Evolutionary conservation across 371 early-diverging fungal genomes (phyloP), one percentile per base, ranked within the genome.

Genomic region (Dichotomocladium elegans): DNA sequence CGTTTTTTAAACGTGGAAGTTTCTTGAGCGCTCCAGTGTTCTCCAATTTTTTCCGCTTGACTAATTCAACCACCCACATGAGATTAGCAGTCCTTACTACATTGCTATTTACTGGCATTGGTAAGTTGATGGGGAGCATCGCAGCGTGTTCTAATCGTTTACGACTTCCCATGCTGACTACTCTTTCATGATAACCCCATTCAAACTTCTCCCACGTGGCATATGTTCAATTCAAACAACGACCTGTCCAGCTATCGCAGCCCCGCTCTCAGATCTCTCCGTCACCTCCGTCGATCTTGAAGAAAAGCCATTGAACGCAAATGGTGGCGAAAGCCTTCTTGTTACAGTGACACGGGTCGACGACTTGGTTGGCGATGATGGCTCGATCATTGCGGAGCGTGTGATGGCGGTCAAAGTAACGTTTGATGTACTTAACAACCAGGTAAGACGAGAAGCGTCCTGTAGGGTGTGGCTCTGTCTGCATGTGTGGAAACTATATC

Each of bases 261-360:
- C 63, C 25, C 78, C 78, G 41, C 47, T 77, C 19, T 57, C 68
- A 51, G 78, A 77, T 45, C 31, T 74, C 21, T 77, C 78, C 8
- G 62, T 64, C 19, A 77, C 78, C 7, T 74, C 78, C 1, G 57
- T 77, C 29, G 78, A 74, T 3, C 50, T 77, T 21, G 48, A 58
- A 25, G 70, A 69, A 49, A 50, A 55, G 15, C 48, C 66, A 12
- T 51, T 58, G 17, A 63, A 67, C 27, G 42, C 33, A 19, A 40
- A 64, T 15, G 70, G 72, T 30, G 67, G 67, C 43, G 72, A 74
- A 25, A 65, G 68, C 44, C 61, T 77, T 33, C 72, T 67, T 54
- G 85, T 86, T 24, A 82, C 82, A 21, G 84, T 84, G 21, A 74
- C 79, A 48, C 81, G 90, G 29, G 74, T 82, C 2, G 90, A 90